phyloP scores from a whole-genome alignment of 2,329 filamentous ascomycete genomes.

The Botrytis sinoallii region DNA sequence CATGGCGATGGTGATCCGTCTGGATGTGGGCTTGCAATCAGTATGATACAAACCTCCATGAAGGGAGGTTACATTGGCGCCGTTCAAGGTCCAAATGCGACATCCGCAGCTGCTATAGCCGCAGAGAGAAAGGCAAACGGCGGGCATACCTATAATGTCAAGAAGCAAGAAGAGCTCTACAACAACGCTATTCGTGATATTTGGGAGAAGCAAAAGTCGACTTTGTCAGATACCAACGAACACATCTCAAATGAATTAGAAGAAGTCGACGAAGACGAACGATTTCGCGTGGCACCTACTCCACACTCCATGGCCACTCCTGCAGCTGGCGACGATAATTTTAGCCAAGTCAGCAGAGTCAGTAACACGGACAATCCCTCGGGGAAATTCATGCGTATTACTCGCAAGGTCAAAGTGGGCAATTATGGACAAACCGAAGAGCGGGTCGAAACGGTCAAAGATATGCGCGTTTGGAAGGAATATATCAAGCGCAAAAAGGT shows the following conservation, averaged over 20 bases:
- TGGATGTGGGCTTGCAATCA: conserved; percentile 88
- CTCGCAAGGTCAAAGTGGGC: conserved; percentile 58
- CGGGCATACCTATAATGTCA: conserved; percentile 96
- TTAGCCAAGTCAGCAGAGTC: conserved; percentile 69
- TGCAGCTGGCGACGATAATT: conserved; percentile 67
- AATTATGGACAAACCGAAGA: conserved; percentile 61
- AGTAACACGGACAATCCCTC: conserved; percentile 62
- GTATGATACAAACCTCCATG: conserved; percentile 97
- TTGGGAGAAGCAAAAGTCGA: conserved; percentile 83
- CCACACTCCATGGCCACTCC: conserved; percentile 67
- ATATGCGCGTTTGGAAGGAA: conserved; percentile 82
- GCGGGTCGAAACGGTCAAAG: conserved; percentile 62
- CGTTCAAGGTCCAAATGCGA: conserved; percentile 62
- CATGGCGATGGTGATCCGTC: conserved; percentile 95
- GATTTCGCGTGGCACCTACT: conserved; percentile 48
- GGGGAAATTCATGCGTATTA: conserved; percentile 69
- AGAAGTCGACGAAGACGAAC: conserved; percentile 53
- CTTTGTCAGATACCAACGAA: conserved; percentile 69
- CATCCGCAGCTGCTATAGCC: conserved; percentile 72
- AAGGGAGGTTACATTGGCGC: conserved; percentile 92
- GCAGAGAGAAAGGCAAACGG: conserved; percentile 78
- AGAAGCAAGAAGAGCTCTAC: conserved; percentile 87
- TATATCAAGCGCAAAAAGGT: conserved; percentile 72
- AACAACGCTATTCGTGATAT: conserved; percentile 88
- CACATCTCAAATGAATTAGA: conserved; percentile 56